These are phyloP conservation scores for Xerocomus potaroensis DNA, from an alignment of 768 basidiomycete genomes.

Conservation along the genomic window DNA sequence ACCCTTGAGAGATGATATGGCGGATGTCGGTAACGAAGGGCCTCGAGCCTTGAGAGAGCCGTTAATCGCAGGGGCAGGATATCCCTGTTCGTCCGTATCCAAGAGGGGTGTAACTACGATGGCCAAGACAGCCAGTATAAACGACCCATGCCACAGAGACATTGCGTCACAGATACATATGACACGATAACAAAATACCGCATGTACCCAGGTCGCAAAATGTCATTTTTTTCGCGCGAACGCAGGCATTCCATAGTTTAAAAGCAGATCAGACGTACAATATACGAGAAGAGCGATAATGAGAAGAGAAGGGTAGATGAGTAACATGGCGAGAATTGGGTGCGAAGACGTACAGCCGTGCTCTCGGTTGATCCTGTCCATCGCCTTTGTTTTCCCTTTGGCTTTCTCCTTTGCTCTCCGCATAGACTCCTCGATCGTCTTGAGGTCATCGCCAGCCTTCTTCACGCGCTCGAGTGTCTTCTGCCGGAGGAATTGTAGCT, in stretches of 20 bases:
- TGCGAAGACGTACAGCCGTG: conserved; percentile 61
- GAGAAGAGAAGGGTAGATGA: conserved; percentile 11
- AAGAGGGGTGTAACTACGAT: conserved; percentile 44
- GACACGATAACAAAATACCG: neutral
- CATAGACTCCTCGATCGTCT: conserved; percentile 72
- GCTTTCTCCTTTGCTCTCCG: conserved; percentile 72
- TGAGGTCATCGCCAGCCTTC: conserved; percentile 75
- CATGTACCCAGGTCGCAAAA: neutral
- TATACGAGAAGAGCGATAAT: conserved; percentile 14
- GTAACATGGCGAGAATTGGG: conserved; percentile 4
- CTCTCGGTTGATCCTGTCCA: conserved; percentile 70
- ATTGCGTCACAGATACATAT: conserved; percentile 8
- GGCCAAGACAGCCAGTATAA: conserved; percentile 2
- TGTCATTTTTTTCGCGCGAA: conserved; percentile 7
- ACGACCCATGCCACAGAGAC: conserved; percentile 12
- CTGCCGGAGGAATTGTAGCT: conserved; percentile 53
- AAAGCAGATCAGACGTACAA: conserved; percentile 3
- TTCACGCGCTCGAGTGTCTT: conserved; percentile 57
- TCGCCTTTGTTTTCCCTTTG: conserved; percentile 64
- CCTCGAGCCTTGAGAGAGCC: conserved; percentile 44
- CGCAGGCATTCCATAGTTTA: conserved; percentile 7
- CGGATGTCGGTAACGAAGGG: conserved; percentile 42
- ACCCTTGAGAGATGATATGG: conserved; percentile 47
- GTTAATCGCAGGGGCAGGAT: conserved; percentile 25
- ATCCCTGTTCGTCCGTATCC: conserved; percentile 48